A percentile compares a stretch with the other conserved stretches of the same genome.
Conservation (phyloP, 1,284 basidiomycete genomes). For the Testicularia cyperi region DNA sequence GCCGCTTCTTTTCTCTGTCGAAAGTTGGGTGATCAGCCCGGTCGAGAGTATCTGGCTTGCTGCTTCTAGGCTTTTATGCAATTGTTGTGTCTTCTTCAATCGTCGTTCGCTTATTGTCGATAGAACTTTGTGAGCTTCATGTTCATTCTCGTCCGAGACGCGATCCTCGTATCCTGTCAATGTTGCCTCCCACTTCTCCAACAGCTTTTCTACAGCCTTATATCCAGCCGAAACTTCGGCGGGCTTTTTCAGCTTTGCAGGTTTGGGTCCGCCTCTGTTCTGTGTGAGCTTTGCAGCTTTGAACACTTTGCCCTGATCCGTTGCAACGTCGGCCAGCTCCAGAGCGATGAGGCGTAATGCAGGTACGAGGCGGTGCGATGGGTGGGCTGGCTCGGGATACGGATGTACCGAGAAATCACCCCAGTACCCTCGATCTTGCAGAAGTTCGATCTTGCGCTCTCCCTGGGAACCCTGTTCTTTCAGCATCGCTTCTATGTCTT, state of each 20-base stretch:
- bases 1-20: too few species aligned
- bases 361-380: slow-evolving; percentile 47
- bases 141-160: slow-evolving; percentile 34
- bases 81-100: neutral
- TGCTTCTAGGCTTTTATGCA: neutral
- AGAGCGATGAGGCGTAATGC: slow-evolving; percentile 44
- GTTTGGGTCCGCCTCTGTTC: slow-evolving; percentile 7
- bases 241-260: too few species aligned
- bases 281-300: slow-evolving; percentile 20
- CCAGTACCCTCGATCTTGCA: slow-evolving; percentile 52
- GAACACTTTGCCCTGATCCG: neutral
- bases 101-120: slow-evolving; percentile 3
- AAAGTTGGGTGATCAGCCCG: too few species aligned
- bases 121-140: slow-evolving; percentile 7
- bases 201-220: too few species aligned
- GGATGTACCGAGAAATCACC: slow-evolving; percentile 51
- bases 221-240: too few species aligned
- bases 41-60: too few species aligned
- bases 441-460: slow-evolving; percentile 36
- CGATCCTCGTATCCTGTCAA: slow-evolving; percentile 23
- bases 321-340: neutral
- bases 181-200: slow-evolving; percentile 47
- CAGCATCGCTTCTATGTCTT: slow-evolving; percentile 17
- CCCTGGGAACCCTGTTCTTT: slow-evolving; percentile 16
- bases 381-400: slow-evolving; percentile 46